Evolutionary conservation across 345 rosid genomes (phyloP).

Genomic region (Citrus medica): DNA sequence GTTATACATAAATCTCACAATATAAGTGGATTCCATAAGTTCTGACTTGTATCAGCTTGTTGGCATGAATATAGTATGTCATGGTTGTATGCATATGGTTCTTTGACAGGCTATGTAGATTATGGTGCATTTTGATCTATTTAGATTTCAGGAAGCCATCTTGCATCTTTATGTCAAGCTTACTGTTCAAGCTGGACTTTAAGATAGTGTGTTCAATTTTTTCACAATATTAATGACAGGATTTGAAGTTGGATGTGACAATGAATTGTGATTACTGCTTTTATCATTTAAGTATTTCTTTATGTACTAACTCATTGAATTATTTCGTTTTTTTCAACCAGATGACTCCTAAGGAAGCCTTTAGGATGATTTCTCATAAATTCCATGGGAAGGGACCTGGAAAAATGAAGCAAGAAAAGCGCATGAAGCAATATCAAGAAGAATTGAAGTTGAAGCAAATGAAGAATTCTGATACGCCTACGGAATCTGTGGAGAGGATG

Average conservation of each 20-base stretch:
- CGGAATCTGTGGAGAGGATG: conserved; percentile 89
- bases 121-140: background rate
- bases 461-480: conserved; percentile 98
- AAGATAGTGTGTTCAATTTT: background rate
- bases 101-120: background rate
- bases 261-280: background rate
- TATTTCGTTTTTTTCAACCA: conserved; percentile 25
- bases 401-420: conserved; percentile 96
- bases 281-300: background rate
- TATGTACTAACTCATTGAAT: background rate
- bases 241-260: background rate
- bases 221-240: background rate
- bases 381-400: conserved; percentile 99
- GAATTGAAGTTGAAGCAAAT: conserved; percentile 94
- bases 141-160: background rate
- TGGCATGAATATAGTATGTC: background rate
- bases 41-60: background rate
- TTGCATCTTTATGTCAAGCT: background rate
- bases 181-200: background rate
- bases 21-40: background rate
- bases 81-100: background rate
- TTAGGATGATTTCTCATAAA: conserved; percentile 76
- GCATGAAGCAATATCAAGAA: conserved; percentile 85
- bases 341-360: conserved; percentile 96
- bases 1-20: background rate